phyloP scores from a whole-genome alignment of 2,329 filamentous ascomycete species.

The Monosporascus cannonballus region DNA sequence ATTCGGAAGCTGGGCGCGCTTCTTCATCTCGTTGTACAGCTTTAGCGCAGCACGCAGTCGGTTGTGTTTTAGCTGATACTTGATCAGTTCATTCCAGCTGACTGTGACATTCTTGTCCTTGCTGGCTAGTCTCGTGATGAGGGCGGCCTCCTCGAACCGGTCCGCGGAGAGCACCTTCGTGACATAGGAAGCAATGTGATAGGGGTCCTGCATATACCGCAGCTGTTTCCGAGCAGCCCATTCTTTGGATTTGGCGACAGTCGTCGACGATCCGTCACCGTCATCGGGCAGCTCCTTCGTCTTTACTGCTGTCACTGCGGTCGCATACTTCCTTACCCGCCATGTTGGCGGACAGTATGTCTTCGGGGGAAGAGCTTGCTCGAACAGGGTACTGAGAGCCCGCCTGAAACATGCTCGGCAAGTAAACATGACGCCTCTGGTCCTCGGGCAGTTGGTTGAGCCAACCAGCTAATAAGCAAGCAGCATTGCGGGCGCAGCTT shows the following conservation, averaged over 20 bases:
- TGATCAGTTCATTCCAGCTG: conserved; percentile 83
- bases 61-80: conserved; percentile 58
- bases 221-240: conserved; percentile 49
- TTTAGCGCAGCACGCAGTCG: conserved; percentile 62
- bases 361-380: conserved; percentile 10
- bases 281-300: conserved; percentile 9
- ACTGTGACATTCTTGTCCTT: conserved; percentile 59
- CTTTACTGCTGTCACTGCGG: conserved; percentile 1
- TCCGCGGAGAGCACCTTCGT: conserved; percentile 51
- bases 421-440: conserved; percentile 29
- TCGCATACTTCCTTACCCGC: conserved; percentile 13
- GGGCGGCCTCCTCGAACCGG: conserved; percentile 59
- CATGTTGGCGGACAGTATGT: conserved; percentile 3
- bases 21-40: conserved; percentile 99
- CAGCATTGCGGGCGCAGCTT: not conserved
- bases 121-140: conserved; percentile 64
- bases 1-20: conserved; percentile 75
- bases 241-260: conserved; percentile 20
- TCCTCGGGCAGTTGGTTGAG: not conserved
- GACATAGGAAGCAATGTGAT: conserved; percentile 66
- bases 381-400: conserved; percentile 13
- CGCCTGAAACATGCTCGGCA: conserved; percentile 31
- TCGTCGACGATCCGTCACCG: conserved; percentile 11
- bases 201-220: conserved; percentile 60
- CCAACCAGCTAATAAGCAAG: not conserved